phyloP scores from a whole-genome alignment of 192 early-diverging fungal genomes.

The Coemansia sp. region DNA sequence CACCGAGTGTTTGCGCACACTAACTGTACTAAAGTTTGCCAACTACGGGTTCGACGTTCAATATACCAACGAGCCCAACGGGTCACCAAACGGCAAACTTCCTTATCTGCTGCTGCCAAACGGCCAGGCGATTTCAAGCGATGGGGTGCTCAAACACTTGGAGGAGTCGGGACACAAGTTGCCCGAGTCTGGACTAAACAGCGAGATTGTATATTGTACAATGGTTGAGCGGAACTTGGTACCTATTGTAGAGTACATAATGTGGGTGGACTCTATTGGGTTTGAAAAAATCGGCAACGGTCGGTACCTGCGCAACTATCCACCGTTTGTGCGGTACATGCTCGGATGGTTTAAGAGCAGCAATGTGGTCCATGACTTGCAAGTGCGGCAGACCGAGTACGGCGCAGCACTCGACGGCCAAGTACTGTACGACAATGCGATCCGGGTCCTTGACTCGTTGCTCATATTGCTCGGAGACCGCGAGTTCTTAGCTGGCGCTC shows the following conservation, averaged over 20 bases:
- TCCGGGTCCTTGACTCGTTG: constrained; percentile 32
- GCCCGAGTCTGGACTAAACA: constrained; percentile 2
- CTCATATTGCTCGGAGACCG: constrained; percentile 22
- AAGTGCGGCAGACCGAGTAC: constrained; percentile 22
- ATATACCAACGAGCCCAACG: constrained; percentile 32
- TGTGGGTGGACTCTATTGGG: constrained; percentile 38
- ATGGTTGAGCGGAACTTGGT: constrained; percentile 30
- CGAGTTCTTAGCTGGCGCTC: constrained; percentile 23
- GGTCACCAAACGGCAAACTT: constrained; percentile 34
- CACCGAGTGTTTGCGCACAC: constrained; percentile 23
- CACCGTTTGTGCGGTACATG: constrained; percentile 4
- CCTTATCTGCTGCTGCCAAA: constrained; percentile 41
- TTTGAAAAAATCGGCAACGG: constrained; percentile 13
- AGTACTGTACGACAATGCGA: constrained; percentile 33
- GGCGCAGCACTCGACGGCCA: constrained; percentile 38
- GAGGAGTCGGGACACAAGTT: constrained; percentile 5
- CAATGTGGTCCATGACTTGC: constrained; percentile 8
- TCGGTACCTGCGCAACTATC: constrained; percentile 24
- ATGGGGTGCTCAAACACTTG: constrained; percentile 17
- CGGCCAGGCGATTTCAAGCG: constrained; percentile 16
- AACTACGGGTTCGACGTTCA: constrained; percentile 34
- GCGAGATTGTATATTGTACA: constrained; percentile 23
- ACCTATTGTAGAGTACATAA: constrained; percentile 35
- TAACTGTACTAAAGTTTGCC: constrained; percentile 33
- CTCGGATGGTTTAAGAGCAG: constrained; percentile 22